Evolutionary conservation across 768 basidiomycete genomes (phyloP).

Genomic region (Cyathus striatus): DNA sequence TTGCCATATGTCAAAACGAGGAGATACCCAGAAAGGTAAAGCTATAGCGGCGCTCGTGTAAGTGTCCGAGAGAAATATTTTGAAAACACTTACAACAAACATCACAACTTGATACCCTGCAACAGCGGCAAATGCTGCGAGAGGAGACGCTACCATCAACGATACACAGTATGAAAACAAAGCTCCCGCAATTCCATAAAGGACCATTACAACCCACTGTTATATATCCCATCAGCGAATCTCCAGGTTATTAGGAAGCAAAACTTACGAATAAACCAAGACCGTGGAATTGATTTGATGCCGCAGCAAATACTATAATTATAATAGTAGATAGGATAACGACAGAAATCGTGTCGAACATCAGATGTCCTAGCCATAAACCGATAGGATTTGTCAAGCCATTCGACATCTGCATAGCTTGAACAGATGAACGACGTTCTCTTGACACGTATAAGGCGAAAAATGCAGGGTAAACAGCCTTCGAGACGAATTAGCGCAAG

Average conservation of each 20-base stretch:
- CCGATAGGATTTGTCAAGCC: not conserved
- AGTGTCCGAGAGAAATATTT: not conserved
- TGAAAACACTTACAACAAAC: constrained; percentile 49
- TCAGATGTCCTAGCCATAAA: not conserved
- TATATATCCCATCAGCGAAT: not conserved
- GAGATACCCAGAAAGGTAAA: constrained; percentile 65
- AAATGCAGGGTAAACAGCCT: constrained; percentile 81
- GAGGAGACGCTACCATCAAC: constrained; percentile 53
- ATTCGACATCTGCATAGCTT: not conserved
- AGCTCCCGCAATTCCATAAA: constrained; percentile 66
- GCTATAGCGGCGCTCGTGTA: constrained; percentile 23
- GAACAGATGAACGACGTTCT: not conserved
- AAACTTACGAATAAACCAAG: constrained; percentile 55
- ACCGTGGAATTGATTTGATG: constrained; percentile 60
- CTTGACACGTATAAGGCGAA: constrained; percentile 17
- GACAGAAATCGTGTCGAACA: not conserved
- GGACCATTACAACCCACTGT: constrained; percentile 69
- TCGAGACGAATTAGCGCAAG: constrained; percentile 1
- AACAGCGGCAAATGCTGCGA: constrained; percentile 68
- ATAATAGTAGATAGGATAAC: constrained; percentile 60
- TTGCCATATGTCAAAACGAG: constrained; percentile 71
- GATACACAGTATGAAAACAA: constrained; percentile 68
- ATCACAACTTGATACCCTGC: constrained; percentile 73
- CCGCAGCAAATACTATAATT: constrained; percentile 52
- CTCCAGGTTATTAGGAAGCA: not conserved